Conservation (phyloP, 805 yeast genomes). For the Pichia exigua region DNA sequence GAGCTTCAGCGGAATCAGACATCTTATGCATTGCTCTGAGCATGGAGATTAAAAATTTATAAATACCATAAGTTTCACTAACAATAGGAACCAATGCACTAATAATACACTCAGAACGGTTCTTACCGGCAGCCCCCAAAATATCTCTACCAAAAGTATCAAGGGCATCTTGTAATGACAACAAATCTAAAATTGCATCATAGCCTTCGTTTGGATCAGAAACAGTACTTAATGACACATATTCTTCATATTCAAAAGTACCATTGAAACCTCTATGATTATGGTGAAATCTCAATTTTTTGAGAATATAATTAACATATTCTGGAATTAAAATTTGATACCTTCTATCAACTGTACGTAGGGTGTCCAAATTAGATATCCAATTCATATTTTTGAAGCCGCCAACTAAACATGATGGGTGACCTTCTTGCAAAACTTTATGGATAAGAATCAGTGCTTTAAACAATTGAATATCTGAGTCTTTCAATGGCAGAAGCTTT, state of each 20-base stretch:
- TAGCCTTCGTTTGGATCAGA: conserved; percentile 95
- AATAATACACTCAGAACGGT: conserved; percentile 64
- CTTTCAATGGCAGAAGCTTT: conserved; percentile 69
- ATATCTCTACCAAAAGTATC: conserved; percentile 72
- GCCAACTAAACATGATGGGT: conserved; percentile 71
- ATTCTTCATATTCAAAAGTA: conserved; percentile 92
- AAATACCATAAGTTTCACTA: conserved; percentile 87
- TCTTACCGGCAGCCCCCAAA: conserved; percentile 52
- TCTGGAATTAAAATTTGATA: conserved; percentile 72
- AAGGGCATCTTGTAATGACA: conserved; percentile 77
- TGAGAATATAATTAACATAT: conserved; percentile 60
- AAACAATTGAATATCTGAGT: conserved; percentile 77
- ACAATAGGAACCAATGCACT: conserved; percentile 86
- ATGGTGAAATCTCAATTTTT: conserved; percentile 75
- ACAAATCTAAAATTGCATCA: conserved; percentile 77
- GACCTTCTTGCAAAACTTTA: conserved; percentile 97
- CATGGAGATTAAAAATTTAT: conserved; percentile 85
- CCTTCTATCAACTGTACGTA: conserved; percentile 37
- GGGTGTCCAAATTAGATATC: conserved; percentile 63
- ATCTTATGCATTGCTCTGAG: conserved; percentile 76
- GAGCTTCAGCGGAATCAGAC: conserved; percentile 65
- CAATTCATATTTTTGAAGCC: conserved; percentile 74
- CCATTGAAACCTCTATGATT: conserved; percentile 88
- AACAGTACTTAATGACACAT: conserved; percentile 76
- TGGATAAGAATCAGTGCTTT: conserved; percentile 81